Evolutionary conservation across 306 rosid species (phyloP).

Genomic region (Sophora flavescens): DNA sequence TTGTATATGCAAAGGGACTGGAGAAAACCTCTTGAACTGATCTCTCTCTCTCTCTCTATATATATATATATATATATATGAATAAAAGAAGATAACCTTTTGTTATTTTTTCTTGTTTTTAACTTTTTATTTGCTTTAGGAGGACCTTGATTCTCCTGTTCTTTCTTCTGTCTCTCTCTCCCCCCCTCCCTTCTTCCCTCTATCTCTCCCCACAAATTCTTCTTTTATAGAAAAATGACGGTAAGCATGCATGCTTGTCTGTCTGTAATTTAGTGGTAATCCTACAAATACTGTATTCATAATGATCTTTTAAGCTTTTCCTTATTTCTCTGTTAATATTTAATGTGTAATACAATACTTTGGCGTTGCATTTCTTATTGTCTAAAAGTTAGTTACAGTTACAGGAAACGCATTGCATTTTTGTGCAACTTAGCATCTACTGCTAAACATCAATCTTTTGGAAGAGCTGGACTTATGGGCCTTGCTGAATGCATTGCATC

Average conservation of each 20-base stretch:
- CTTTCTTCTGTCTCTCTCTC: background rate
- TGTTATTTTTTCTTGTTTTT: no score
- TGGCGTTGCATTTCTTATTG: constrained; percentile 48
- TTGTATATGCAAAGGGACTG: background rate
- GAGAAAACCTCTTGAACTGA: background rate
- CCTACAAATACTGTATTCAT: background rate
- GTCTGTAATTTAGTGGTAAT: constrained; percentile 12
- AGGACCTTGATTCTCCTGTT: constrained; percentile 4
- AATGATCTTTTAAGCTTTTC: background rate
- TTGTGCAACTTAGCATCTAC: constrained; percentile 76
- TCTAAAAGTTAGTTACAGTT: constrained; percentile 55
- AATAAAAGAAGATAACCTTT: background rate
- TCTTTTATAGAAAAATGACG: constrained; percentile 2
- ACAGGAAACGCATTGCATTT: constrained; percentile 72
- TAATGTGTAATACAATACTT: constrained; percentile 22
- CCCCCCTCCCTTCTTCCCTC: background rate
- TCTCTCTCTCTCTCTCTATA: no score
- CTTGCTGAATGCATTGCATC: constrained; percentile 91
- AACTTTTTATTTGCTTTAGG: background rate
- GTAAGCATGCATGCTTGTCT: constrained; percentile 18
- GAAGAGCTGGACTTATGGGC: constrained; percentile 91
- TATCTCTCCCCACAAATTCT: background rate
- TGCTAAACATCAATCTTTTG: constrained; percentile 73
- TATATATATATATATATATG: no score
- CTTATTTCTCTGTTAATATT: constrained; percentile 28